Base-by-base conservation (phyloP, 306 rosid genomes). In the Cajanus cajan region DNA sequence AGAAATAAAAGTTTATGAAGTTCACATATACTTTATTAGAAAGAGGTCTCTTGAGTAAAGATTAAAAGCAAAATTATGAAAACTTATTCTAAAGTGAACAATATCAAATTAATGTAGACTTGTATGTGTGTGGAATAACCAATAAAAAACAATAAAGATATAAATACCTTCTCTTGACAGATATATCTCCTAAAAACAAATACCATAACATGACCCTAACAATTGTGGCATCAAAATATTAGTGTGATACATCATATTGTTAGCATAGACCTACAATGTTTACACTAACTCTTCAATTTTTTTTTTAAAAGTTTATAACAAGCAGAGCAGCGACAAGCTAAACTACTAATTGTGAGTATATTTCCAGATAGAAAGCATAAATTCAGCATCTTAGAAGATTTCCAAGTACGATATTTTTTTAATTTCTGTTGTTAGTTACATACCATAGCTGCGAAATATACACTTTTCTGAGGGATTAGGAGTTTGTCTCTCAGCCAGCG, bases 401-500 rank as follows among this genome's bases (percentile, higher is more conserved):
- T 39, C n/a, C 3, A 22, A 8, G 78, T 40, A 9, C 4, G 22
- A 14, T 7, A 5, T 3, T 6, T 66, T 21, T 41, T 5, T 63
- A 3, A 1, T n/a, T 28, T 7, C 14, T 2, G 18, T 57, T 76
- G 73, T 21, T 64, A 24, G 6, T 16, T 67, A 48, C 86, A 82
- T 72, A 87, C 97, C 83, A 92, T 88, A 13, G 88, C 97, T 15
- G 50, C 85, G 57, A 81, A 90, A 44, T 92, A 89, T 9, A 90
- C 91, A 58, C 86, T 74, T 13, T 74, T 85, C 31, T 79, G 68
- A 54, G 89, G 86, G 74, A 88, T 9, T 15, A 88, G 34, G 73
- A 92, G 94, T 78, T 92, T 92, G 76, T 90, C 94, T 77, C 94
- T 85, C 69, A 90, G 84, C 92, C 89, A 87, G 36, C 87, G 88